Evolutionary conservation across 2,329 filamentous ascomycete genomes (phyloP).

Genomic region (Xenoacremonium recifei): DNA sequence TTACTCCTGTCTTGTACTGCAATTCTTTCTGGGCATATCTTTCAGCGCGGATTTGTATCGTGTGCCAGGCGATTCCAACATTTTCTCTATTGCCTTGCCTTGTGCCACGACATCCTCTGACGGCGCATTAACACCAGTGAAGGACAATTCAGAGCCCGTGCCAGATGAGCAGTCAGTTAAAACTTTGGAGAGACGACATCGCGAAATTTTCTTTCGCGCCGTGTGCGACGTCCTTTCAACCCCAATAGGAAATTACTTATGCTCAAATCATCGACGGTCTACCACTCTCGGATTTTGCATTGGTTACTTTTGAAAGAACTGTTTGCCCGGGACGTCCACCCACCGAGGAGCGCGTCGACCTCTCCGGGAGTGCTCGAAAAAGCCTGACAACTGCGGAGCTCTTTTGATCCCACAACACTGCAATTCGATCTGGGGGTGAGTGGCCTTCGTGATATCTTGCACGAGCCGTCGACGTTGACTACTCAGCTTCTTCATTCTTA

Average conservation of each 20-base stretch:
- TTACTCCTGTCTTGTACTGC: no score
- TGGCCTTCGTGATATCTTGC: background rate
- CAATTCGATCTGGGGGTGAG: conserved; percentile 14
- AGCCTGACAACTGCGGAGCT: conserved; percentile 9
- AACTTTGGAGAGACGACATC: background rate
- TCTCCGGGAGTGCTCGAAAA: conserved; percentile 17
- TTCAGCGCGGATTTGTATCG: no score
- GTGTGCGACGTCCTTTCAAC: conserved; percentile 13
- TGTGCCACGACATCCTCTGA: no score
- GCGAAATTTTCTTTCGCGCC: conserved; percentile 2
- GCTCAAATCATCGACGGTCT: conserved; percentile 25
- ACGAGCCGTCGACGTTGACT: background rate
- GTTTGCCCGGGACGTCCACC: conserved; percentile 11
- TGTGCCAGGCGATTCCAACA: no score
- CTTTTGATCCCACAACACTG: conserved; percentile 6
- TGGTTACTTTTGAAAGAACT: background rate
- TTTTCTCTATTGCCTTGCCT: no score
- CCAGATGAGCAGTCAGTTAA: background rate
- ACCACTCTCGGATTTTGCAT: conserved; percentile 5
- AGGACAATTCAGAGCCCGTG: background rate
- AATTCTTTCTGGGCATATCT: no score
- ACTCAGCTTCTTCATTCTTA: conserved; percentile 23
- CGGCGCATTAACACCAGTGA: no score
- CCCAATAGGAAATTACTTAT: conserved; percentile 12
- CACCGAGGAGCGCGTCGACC: conserved; percentile 13